These are phyloP conservation scores for Cryptosporidium sp. DNA, from an alignment of 169 alveolate species.

Conservation along the genomic window DNA sequence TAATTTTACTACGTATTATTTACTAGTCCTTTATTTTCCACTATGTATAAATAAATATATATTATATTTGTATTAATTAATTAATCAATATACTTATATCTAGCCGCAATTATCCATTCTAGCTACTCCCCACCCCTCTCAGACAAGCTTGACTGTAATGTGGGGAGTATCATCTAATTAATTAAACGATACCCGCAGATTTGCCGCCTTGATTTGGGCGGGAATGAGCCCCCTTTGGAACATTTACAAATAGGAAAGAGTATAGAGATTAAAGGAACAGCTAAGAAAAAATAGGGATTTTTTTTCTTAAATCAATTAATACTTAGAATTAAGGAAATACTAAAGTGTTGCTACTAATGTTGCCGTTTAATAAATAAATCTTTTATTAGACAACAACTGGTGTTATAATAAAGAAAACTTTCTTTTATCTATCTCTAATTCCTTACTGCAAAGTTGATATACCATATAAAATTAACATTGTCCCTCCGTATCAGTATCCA, in stretches of 20 bases:
- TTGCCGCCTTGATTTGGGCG: not conserved
- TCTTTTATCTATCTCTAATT: not conserved
- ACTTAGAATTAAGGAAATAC: slow-evolving; percentile 30
- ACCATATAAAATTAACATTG: slow-evolving; percentile 13
- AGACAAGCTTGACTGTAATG: not conserved
- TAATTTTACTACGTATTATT: slow-evolving; percentile 7
- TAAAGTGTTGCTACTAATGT: slow-evolving; percentile 2
- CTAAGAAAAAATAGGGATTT: not conserved
- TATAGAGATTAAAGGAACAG: too few species aligned
- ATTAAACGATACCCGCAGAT: not conserved
- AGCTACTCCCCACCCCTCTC: slow-evolving; percentile 15
- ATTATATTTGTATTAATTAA: too few species aligned
- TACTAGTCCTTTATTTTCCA: slow-evolving; percentile 23
- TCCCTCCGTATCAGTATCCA: not conserved
- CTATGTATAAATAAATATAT: not conserved
- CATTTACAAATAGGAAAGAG: too few species aligned
- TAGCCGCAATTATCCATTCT: slow-evolving; percentile 19
- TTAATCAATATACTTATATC: not conserved
- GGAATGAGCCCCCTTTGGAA: not conserved
- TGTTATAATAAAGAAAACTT: slow-evolving; percentile 4
- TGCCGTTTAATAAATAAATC: not conserved
- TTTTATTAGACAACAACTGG: not conserved
- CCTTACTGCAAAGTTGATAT: slow-evolving; percentile 7
- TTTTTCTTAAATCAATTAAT: not conserved
- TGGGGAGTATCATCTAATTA: slow-evolving; percentile 11